Base-by-base conservation (phyloP, 2,329 filamentous ascomycete species). In the Penicillium glabrum region DNA sequence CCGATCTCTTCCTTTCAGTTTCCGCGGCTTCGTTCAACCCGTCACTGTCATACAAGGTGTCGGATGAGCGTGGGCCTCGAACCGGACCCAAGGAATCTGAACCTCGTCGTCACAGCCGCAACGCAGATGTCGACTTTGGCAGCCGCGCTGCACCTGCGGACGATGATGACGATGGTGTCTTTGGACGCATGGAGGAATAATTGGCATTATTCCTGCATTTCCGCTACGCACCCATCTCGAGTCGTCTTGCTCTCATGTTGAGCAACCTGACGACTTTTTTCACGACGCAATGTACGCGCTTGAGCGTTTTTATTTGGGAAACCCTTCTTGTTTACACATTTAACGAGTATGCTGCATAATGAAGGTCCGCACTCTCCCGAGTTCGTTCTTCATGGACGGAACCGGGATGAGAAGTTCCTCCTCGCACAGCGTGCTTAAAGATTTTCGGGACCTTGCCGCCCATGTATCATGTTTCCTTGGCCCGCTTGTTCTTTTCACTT, bases 141-240 rank as follows among this genome's bases (percentile, higher is more conserved):
- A 70, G 63, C 60, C 69, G 70, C 41, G 60, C 69, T 16, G 84
- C 84, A 50, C 84, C 89, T 60, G 89, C 87, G 73, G 90, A 96
- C 67, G 93, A 96, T 67, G 92, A 96, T 61, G 93, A 98, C 64
- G 93, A 97, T 64, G 93, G 93, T 70, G 89, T 98, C 68, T 99
- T 99, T 80, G 93, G 93, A 56, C 86, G 86, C 65, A 98, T 98
- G 93, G 95, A 99, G 77, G 91, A 96, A 75, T 95, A 82, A 35
- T 29, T 41, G 31, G 16, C 31, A 37, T 45, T 19, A 26, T 46
- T 46, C 16, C 19, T 19, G 26, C 46, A 46, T n/a, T 46, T 50
- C 37, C 35, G 43, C 52, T 26, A 45, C 39, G 23, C 41, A 46
- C 16, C 33, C 31, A 54, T 46, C 35, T 39, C 47, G 59, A 33